Base-by-base conservation (phyloP, 768 basidiomycete genomes). In the Boletus fagicola region DNA sequence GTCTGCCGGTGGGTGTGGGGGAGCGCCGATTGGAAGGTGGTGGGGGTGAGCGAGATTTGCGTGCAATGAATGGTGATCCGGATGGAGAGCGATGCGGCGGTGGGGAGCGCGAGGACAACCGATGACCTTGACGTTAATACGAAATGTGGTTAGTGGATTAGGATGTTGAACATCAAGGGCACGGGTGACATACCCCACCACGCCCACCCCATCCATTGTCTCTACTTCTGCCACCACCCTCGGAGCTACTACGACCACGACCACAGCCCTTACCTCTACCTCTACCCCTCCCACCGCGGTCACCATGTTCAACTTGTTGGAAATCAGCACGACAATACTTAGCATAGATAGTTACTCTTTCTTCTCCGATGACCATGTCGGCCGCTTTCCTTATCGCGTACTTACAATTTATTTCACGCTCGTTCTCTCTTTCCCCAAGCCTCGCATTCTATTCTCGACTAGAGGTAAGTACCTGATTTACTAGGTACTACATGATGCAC, bases 161-260 rank as follows among this genome's bases (percentile, higher is more conserved):
- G 49, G 16, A 0, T 11, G 43, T 20, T 35, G 33, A 54, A 35
- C 22, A 26, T 46, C 10, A 40, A 54, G 22, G 48, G 56, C 26
- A 50, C 69, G 30, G 61, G 30, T 20, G 28, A 33, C 47, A 22
- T 10, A 49, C 47, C 30, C n/a, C 31, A 67, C 67, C 56, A 22
- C 81, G 76, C 13, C 69, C 74, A 53, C 87, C 85, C 87, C 88
- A 88, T 12, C 86, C 86, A 39, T 77, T 74, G 58, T 86, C 87
- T 51, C 79, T 71, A 20, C 77, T 75, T 43, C 82, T 69, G 13
- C 78, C 77, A 48, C 78, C 75, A 20, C 77, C 79, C 22, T 81
- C 82, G 20, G 74, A 77, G 5, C 79, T 68, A 53, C 71, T 80
- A 35, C 78, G 66, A 12, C 79, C 80, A 39, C 84, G 73, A 5